These are phyloP conservation scores for Garcia nutans DNA, from an alignment of 345 rosid genomes.

Conservation along the genomic window DNA sequence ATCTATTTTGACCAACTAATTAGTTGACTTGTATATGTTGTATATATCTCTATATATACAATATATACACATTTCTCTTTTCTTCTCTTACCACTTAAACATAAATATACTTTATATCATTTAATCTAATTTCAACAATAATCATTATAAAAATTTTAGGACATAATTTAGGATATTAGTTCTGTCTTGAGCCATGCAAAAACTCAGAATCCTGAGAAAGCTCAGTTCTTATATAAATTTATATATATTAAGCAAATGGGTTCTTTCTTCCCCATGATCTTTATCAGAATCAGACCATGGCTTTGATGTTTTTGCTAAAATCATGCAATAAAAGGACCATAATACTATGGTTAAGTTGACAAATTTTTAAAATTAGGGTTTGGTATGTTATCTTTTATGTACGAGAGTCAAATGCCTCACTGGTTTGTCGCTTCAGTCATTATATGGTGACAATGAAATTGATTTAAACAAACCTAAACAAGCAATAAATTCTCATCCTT, in stretches of 20 bases:
- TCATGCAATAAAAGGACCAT: neutral
- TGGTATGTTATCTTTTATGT: neutral
- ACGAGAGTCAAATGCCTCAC: neutral
- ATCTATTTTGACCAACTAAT: no score
- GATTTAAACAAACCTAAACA: neutral
- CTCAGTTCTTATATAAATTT: neutral
- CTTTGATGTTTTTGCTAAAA: neutral
- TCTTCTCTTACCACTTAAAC: no score
- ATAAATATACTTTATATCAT: no score
- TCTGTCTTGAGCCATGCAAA: slow-evolving; percentile 21
- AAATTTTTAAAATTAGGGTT: neutral
- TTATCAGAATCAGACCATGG: neutral
- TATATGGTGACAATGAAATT: neutral
- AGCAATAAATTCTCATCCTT: neutral
- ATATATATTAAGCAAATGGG: no score
- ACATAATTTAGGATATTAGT: no score
- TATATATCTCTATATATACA: no score
- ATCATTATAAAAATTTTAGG: no score
- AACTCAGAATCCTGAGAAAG: neutral
- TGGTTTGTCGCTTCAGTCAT: neutral
- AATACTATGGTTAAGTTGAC: neutral
- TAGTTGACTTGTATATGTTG: no score
- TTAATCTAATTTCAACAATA: no score
- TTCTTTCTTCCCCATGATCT: neutral
- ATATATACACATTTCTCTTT: no score